Evolutionary conservation across 495 filamentous ascomycete genomes (phyloP), one percentile per base, ranked within the genome.

Genomic region (Achaetomiella virescens): DNA sequence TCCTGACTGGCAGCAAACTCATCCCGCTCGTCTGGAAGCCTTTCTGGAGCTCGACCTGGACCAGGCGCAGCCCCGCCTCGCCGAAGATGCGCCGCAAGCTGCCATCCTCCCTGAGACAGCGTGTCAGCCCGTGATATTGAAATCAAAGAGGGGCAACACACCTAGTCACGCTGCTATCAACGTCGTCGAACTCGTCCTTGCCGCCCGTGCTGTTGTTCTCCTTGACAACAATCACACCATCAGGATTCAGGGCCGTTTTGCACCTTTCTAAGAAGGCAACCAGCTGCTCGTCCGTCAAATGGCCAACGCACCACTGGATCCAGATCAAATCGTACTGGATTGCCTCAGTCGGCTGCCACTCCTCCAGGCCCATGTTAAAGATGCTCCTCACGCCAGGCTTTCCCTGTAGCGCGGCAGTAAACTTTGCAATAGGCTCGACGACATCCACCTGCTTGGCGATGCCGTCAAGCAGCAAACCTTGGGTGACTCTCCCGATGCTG

Each of bases 281-380:
- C 20, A 97, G 67, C 69, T 95, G 83, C 36, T 62, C 63, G 72
- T 96, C 92, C n/a, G 83, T 91, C 49, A 97, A 71, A 66, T 96
- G 87, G 15, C 90, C 89, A n/a, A 95, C 70, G 72, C 91, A 97
- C 91, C 91, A 96, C 71, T 97, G 92, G 45, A 82, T 88, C 79
- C 83, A 86, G 61, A 88, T 75, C 42, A 86, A 61, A 57, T 84
- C 77, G 55, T 80, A 91, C 75, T 37, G 78, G 45, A 54, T 73
- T 24, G 73, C 76, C 6, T 75, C 69, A 11, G 65, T 62, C 0
- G 86, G 88, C 47, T 59, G 56, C 90, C 90, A 96, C 36, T 81
- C 70, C 71, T 96, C 85, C 2, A 96, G 72, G 3, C 90, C 88
- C 9, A 84, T 64, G 51, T 87, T 89, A 43, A 49, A 87, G 48